A percentile compares a stretch with the other conserved stretches of the same genome.
phyloP scores from a whole-genome alignment of 768 basidiomycete species.

The Rhizopogon rudus region DNA sequence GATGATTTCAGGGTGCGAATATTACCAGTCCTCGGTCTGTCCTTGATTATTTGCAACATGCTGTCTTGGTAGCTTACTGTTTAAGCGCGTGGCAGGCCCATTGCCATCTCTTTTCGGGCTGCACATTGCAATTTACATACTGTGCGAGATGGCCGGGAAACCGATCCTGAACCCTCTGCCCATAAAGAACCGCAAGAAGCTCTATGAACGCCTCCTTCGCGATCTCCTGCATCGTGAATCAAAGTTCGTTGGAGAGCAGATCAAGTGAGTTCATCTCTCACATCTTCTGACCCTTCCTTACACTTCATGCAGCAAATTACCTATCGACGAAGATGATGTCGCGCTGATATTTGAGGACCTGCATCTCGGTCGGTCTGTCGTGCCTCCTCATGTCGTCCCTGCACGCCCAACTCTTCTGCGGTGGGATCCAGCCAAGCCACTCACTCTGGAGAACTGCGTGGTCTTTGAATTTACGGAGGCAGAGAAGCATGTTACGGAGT shows the following conservation, averaged over 20 bases:
- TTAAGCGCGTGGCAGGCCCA: slow-evolving; percentile 32
- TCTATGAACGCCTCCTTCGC: slow-evolving; percentile 75
- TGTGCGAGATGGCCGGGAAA: slow-evolving; percentile 81
- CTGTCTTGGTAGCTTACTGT: slow-evolving; percentile 1
- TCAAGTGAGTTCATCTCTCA: slow-evolving; percentile 45
- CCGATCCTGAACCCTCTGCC: slow-evolving; percentile 81
- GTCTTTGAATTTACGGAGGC: slow-evolving; percentile 78
- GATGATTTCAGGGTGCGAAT: slow-evolving; percentile 94
- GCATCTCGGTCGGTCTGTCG: slow-evolving; percentile 66
- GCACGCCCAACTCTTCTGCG: slow-evolving; percentile 69
- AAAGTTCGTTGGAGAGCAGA: slow-evolving; percentile 51
- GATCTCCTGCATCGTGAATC: slow-evolving; percentile 75
- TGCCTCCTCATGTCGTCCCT: slow-evolving; percentile 77
- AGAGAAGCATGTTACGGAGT: slow-evolving; percentile 54
- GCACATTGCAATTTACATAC: slow-evolving; percentile 82
- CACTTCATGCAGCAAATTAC: slow-evolving; percentile 49
- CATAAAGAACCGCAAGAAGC: slow-evolving; percentile 78
- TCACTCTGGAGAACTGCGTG: slow-evolving; percentile 79
- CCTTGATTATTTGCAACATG: neutral
- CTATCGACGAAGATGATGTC: slow-evolving; percentile 81
- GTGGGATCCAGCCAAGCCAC: slow-evolving; percentile 67
- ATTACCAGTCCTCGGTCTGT: slow-evolving; percentile 80
- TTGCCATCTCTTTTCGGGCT: slow-evolving; percentile 90
- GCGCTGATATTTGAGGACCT: slow-evolving; percentile 85
- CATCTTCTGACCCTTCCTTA: neutral